Evolutionary conservation across 176 grass and related monocot genomes (phyloP).

Genomic region (Neostapfia colusana): DNA sequence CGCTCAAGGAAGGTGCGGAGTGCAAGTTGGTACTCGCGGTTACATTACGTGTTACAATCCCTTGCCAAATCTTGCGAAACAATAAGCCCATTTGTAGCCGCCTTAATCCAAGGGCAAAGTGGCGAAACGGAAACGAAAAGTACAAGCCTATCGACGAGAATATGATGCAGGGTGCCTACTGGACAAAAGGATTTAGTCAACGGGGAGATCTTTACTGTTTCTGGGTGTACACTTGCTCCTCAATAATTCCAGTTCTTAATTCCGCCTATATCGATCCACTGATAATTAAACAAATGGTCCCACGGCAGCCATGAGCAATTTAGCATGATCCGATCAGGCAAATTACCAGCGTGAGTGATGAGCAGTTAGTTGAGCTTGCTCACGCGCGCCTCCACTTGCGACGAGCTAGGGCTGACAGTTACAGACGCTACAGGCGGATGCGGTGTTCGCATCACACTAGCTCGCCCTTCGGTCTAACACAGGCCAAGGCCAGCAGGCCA

Average conservation of each 20-base stretch:
- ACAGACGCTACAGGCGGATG: neutral
- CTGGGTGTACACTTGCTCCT: neutral
- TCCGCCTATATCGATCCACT: neutral
- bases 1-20: neutral
- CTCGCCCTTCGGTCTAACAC: neutral
- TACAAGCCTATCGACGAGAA: no score
- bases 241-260: slow-evolving; percentile 31
- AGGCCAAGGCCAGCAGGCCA: neutral
- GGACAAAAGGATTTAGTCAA: neutral
- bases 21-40: neutral
- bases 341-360: neutral
- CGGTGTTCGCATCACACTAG: neutral
- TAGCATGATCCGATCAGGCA: neutral
- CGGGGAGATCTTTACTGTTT: neutral
- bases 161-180: neutral
- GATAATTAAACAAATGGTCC: slow-evolving; percentile 23
- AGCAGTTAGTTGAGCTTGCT: neutral
- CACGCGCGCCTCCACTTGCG: neutral
- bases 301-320: neutral
- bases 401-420: neutral
- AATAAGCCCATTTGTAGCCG: neutral
- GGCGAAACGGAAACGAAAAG: neutral
- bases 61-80: neutral
- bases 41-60: neutral
- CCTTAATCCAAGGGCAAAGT: neutral